These are phyloP conservation scores for Phycomyces blakesleeanus DNA, from an alignment of 192 early-diverging fungal genomes.

Conservation along the genomic window DNA sequence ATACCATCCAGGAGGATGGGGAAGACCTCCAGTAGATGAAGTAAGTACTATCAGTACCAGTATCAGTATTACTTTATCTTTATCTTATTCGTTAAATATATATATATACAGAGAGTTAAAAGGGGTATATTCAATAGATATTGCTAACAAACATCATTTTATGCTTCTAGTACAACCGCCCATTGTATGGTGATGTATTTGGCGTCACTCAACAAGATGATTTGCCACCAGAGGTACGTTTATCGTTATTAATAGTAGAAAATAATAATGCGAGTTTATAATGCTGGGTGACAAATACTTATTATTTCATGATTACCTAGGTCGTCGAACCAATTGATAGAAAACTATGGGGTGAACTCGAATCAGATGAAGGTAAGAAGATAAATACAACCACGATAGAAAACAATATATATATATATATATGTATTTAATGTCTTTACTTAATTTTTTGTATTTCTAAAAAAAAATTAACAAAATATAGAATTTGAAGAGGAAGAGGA, in stretches of 20 bases:
- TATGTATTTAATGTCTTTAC: too few relatives aligned
- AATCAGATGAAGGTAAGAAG: conserved; percentile 58
- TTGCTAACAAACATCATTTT: background rate
- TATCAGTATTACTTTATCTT: too few relatives aligned
- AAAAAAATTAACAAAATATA: too few relatives aligned
- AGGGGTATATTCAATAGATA: too few relatives aligned
- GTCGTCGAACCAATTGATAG: conserved; percentile 66
- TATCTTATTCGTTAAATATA: too few relatives aligned
- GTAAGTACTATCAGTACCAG: conserved; percentile 16
- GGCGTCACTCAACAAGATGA: conserved; percentile 53
- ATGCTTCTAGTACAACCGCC: conserved; percentile 65
- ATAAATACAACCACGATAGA: conserved; percentile 27
- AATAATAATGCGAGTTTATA: too few relatives aligned
- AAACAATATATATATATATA: too few relatives aligned
- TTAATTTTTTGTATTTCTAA: too few relatives aligned
- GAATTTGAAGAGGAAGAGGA: conserved; percentile 57
- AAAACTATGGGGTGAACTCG: conserved; percentile 89
- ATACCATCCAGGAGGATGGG: conserved; percentile 95
- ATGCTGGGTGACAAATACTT: too few relatives aligned
- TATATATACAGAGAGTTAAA: too few relatives aligned
- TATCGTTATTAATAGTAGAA: conserved; percentile 1
- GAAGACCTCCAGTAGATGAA: conserved; percentile 79
- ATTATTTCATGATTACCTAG: conserved; percentile 10
- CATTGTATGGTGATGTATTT: conserved; percentile 96
- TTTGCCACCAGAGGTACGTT: conserved; percentile 52